Conservation (phyloP, 176 grass and related monocot genomes). For the Phragmites australis region DNA sequence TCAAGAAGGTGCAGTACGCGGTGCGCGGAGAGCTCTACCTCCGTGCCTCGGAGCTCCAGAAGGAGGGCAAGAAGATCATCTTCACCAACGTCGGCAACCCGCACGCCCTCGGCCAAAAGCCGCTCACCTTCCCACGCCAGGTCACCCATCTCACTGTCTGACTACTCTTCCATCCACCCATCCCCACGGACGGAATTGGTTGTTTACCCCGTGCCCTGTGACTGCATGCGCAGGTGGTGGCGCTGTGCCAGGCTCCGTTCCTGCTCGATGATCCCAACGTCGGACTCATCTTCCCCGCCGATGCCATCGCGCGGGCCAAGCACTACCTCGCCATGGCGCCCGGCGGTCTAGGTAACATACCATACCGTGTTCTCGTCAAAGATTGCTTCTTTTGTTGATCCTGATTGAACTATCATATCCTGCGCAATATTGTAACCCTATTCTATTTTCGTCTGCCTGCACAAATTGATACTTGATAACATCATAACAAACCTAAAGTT, state of each 20-base stretch:
- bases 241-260: conserved; percentile 96
- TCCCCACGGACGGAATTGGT: background rate
- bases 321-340: conserved; percentile 85
- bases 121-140: conserved; percentile 94
- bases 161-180: background rate
- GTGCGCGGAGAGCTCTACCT: conserved; percentile 98
- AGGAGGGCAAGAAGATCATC: conserved; percentile 98
- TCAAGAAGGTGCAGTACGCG: conserved; percentile 88
- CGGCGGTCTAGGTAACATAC: conserved; percentile 76
- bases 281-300: conserved; percentile 86
- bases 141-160: background rate
- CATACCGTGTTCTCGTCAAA: background rate
- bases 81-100: conserved; percentile 99
- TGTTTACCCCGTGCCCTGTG: background rate
- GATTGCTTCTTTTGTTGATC: too few relatives aligned
- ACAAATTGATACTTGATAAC: background rate
- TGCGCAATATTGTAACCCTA: background rate
- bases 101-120: conserved; percentile 97
- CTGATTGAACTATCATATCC: background rate
- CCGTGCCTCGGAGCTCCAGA: conserved; percentile 95
- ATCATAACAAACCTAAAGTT: too few relatives aligned
- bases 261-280: conserved; percentile 95
- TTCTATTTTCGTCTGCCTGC: too few relatives aligned
- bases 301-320: conserved; percentile 89
- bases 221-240: conserved; percentile 62